These are phyloP conservation scores for Hypoxylon perforatum DNA, from an alignment of 495 filamentous ascomycete species.

Conservation along the genomic window DNA sequence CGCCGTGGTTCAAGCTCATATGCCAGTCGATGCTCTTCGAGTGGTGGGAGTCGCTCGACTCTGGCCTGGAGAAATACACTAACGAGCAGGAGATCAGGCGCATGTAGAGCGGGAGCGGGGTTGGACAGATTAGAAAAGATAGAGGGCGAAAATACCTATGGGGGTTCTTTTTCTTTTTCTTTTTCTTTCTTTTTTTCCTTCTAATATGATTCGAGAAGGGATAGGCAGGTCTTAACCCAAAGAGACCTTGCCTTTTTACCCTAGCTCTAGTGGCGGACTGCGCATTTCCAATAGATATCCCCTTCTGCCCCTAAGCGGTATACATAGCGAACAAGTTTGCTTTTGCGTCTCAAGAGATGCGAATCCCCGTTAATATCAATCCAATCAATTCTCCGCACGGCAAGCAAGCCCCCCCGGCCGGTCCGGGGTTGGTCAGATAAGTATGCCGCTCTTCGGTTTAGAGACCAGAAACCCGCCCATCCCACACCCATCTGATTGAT, in stretches of 20 bases:
- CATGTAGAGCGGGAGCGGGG: conserved; percentile 67
- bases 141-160: not conserved
- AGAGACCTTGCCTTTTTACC: not conserved
- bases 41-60: conserved; percentile 93
- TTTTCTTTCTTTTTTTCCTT: conserved; percentile 5
- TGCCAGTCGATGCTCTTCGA: conserved; percentile 97
- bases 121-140: not conserved
- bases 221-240: conserved; percentile 5
- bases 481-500: conserved; percentile 15
- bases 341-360: conserved; percentile 33
- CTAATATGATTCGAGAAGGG: conserved; percentile 9
- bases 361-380: conserved; percentile 18
- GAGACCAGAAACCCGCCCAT: too few species aligned
- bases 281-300: conserved; percentile 37
- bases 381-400: conserved; percentile 28
- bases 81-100: conserved; percentile 87
- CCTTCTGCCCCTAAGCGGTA: conserved; percentile 15
- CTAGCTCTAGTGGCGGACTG: conserved; percentile 22
- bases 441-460: not conserved
- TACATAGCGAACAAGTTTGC: conserved; percentile 24
- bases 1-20: conserved; percentile 99
- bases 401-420: conserved; percentile 15
- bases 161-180: not conserved
- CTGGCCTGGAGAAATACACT: conserved; percentile 83
- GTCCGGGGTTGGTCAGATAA: conserved; percentile 27